Conservation (phyloP, 805 yeast genomes). For the Nakazawaea molendinolei region DNA sequence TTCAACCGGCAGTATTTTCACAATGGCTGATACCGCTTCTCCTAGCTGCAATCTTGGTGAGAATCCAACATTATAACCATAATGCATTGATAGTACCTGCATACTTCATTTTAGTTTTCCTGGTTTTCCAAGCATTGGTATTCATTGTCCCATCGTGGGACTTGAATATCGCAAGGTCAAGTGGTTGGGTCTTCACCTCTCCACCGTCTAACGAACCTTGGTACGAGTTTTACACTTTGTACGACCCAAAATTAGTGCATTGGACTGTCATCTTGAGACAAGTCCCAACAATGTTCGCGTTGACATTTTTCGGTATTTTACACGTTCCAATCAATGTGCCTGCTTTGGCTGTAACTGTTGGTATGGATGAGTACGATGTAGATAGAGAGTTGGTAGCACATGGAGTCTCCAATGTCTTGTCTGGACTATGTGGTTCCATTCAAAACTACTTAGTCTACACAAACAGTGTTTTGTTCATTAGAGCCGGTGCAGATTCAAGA, state of each 20-base stretch:
- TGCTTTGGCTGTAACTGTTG: constrained; percentile 86
- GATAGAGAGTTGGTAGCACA: constrained; percentile 93
- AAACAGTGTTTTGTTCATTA: constrained; percentile 81
- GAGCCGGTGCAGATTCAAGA: constrained; percentile 91
- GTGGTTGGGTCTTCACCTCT: constrained; percentile 81
- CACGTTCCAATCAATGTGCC: constrained; percentile 99
- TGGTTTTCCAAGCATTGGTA: constrained; percentile 62
- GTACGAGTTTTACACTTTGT: constrained; percentile 77
- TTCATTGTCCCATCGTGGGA: constrained; percentile 59
- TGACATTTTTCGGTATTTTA: constrained; percentile 90
- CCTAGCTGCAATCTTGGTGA: constrained; percentile 54
- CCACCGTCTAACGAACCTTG: constrained; percentile 71
- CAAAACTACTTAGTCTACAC: constrained; percentile 95
- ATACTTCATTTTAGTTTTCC: constrained; percentile 68
- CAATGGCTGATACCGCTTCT: constrained; percentile 69
- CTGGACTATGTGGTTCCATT: constrained; percentile 81
- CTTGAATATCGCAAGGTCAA: constrained; percentile 51
- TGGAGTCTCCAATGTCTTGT: constrained; percentile 80
- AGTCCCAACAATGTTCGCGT: constrained; percentile 89
- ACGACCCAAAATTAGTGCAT: constrained; percentile 64
- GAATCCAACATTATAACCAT: constrained; percentile 51
- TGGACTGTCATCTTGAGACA: constrained; percentile 65
- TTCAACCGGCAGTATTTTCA: constrained; percentile 37
- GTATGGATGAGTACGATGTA: constrained; percentile 81
- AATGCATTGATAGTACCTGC: constrained; percentile 74